Evolutionary conservation across 495 filamentous ascomycete species (phyloP), one percentile per base, ranked within the genome.

Genomic region (Barbatosphaeria neglecta): DNA sequence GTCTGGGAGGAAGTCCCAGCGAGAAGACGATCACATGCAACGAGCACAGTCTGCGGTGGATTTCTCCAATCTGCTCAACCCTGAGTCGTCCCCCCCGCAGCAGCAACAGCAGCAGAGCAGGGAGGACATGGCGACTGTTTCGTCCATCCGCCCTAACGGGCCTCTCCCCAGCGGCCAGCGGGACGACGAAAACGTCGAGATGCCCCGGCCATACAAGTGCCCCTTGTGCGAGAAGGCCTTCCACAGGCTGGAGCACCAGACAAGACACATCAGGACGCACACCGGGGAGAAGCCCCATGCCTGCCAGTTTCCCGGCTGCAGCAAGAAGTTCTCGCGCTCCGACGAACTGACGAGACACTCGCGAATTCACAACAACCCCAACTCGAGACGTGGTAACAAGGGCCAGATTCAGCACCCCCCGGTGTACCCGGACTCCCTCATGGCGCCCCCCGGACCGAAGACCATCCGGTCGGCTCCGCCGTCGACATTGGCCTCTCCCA

Each of bases 161-260:
- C 72, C 80, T 37, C 70, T 81, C 25, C 77, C 81, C 13, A 70
- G 70, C 43, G 57, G 73, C 54, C 56, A 82, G 52, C 68, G 78
- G 46, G 61, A 72, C 16, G 74, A 73, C 35, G 52, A 54, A 37
- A 47, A 61, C 44, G 70, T 64, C 57, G 92, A 97, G 65, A 76
- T 97, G 4, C 93, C 92, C 33, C 82, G 93, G 31, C 92, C 92
- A 0, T 98, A 98, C 76, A 96, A 97, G 68, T 98, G 92, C 61
- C 90, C 92, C 37, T 74, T 98, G 41, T 98, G 92, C 75, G 93
- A 97, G 57, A 95, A 96, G 74, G 92, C 92, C 25, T 98, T 98
- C 73, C 92, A 98, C 75, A 86, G 92, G 50, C 75, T 98, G 42
- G 92, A 98, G 69, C 92, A 98, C 62, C 92, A 98, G 70, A 98